These are phyloP conservation scores for Misopates orontium DNA, from an alignment of 257 asterid genomes.

Conservation along the genomic window DNA sequence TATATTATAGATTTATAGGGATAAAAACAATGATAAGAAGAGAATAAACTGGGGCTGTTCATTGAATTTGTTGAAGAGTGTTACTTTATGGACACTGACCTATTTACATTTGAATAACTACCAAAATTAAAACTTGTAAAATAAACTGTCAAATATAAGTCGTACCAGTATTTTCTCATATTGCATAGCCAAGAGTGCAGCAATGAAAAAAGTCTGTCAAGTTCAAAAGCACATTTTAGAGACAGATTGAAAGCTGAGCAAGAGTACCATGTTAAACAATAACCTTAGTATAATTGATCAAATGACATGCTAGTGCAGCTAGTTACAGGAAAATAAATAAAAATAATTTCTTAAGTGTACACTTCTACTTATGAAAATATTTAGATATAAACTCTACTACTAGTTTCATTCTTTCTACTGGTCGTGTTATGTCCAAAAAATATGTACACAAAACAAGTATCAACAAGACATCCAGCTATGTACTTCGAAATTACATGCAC, in stretches of 20 bases:
- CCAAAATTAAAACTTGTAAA: not conserved
- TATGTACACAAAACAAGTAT: too few species aligned
- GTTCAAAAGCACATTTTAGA: constrained; percentile 24
- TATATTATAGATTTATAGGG: not conserved
- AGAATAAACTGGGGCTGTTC: not conserved
- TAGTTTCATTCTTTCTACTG: not conserved
- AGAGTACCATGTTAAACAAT: constrained; percentile 6
- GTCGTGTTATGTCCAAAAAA: too few species aligned
- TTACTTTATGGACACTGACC: not conserved
- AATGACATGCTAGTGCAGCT: not conserved
- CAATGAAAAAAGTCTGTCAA: constrained; percentile 79
- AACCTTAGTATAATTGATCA: not conserved
- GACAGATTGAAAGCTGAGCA: constrained; percentile 3
- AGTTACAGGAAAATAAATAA: not conserved
- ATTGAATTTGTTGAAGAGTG: not conserved
- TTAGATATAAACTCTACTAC: not conserved
- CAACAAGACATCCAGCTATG: too few species aligned
- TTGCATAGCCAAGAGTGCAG: constrained; percentile 79
- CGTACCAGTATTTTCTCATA: constrained; percentile 69
- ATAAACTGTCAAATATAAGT: not conserved
- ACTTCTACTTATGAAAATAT: not conserved
- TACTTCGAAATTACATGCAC: not conserved
- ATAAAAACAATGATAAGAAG: not conserved
- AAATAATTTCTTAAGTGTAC: not conserved
- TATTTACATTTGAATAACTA: not conserved